Conservation (phyloP, 306 rosid genomes). For the Vigna trinervia region DNA sequence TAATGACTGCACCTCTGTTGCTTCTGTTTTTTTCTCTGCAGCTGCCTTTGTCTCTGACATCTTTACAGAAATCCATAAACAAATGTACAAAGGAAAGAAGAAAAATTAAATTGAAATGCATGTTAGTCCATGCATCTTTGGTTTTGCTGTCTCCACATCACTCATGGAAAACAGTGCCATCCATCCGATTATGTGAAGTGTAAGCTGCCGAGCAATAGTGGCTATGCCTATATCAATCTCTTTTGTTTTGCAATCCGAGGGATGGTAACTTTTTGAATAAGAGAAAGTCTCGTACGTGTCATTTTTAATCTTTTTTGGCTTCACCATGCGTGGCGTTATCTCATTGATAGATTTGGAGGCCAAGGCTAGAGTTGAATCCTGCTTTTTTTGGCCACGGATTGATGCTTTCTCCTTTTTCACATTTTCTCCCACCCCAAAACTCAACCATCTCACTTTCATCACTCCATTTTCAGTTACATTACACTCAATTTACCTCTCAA, state of each 20-base stretch:
- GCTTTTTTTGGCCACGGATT: conserved; percentile 49
- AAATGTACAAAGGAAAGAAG: conserved; percentile 41
- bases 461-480: conserved; percentile 43
- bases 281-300: conserved; percentile 57
- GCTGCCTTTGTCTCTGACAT: conserved; percentile 73
- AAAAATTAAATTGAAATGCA: conserved; percentile 49
- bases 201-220: conserved; percentile 49
- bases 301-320: conserved; percentile 44
- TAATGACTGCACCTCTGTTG: conserved; percentile 87
- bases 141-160: conserved; percentile 58
- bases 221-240: conserved; percentile 42
- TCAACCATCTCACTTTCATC: conserved; percentile 37
- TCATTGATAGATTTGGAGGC: conserved; percentile 59
- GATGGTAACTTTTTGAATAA: conserved; percentile 43
- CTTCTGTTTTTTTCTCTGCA: conserved; percentile 67
- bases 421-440: conserved; percentile 30
- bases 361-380: conserved; percentile 39
- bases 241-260: conserved; percentile 47
- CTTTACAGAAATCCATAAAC: conserved; percentile 64
- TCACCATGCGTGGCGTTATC: conserved; percentile 53
- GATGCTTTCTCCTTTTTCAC: conserved; percentile 37
- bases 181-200: conserved; percentile 42
- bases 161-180: conserved; percentile 57
- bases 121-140: conserved; percentile 57
- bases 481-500: conserved; percentile 34